phyloP scores from a whole-genome alignment of 2,329 filamentous ascomycete species.

The Trichoderma koningiopsis region DNA sequence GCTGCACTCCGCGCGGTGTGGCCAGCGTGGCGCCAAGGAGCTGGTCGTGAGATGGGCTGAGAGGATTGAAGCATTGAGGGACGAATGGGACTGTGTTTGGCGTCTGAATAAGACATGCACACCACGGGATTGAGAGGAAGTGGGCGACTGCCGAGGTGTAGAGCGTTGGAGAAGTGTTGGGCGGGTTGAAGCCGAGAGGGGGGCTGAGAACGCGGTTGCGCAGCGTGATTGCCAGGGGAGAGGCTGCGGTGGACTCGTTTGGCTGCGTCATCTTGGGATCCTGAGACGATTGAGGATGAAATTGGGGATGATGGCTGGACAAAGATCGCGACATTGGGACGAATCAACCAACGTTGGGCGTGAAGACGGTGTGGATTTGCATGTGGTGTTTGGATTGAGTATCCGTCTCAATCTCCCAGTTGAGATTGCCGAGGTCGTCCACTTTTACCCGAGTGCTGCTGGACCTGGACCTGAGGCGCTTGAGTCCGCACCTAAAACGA shows the following conservation, averaged over 20 bases:
- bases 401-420: neutral
- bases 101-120: constrained; percentile 35
- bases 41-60: constrained; percentile 36
- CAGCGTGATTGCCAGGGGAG: constrained; percentile 27
- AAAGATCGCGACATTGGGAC: neutral
- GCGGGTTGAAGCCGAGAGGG: constrained; percentile 35
- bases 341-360: neutral
- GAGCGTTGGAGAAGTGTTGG: constrained; percentile 33
- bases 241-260: neutral
- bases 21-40: constrained; percentile 40
- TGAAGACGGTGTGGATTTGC: neutral
- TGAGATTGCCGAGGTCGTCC: constrained; percentile 14
- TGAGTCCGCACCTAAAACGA: neutral
- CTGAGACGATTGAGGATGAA: neutral
- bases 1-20: constrained; percentile 33
- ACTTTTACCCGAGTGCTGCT: constrained; percentile 19
- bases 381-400: constrained; percentile 7
- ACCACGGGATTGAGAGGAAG: constrained; percentile 44
- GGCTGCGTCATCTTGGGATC: neutral
- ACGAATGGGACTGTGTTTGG: constrained; percentile 38
- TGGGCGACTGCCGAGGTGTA: constrained; percentile 36
- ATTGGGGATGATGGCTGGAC: neutral
- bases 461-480: neutral
- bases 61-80: constrained; percentile 39
- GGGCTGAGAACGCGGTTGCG: constrained; percentile 38